These are phyloP conservation scores for Magnaporthales sp. DNA, from an alignment of 2,329 filamentous ascomycete species.

Conservation along the genomic window DNA sequence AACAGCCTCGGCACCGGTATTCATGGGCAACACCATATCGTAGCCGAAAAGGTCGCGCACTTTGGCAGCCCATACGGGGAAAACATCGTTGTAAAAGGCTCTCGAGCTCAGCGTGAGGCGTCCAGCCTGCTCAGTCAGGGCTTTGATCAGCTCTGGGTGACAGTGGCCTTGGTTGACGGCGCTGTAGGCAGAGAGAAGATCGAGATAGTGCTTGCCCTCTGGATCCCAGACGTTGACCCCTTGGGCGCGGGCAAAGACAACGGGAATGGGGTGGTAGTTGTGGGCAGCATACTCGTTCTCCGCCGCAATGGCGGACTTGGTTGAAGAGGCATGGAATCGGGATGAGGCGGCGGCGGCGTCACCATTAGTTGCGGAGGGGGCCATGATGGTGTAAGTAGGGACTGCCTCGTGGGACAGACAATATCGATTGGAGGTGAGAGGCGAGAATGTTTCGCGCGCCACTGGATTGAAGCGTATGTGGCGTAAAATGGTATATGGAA, in stretches of 20 bases:
- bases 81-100: slow-evolving; percentile 97
- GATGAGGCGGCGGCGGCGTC: slow-evolving; percentile 22
- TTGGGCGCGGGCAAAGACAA: slow-evolving; percentile 80
- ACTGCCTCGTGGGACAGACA: neutral
- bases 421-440: neutral
- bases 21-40: slow-evolving; percentile 98
- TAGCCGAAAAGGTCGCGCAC: slow-evolving; percentile 84
- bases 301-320: slow-evolving; percentile 66
- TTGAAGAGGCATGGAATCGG: slow-evolving; percentile 67
- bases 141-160: slow-evolving; percentile 90
- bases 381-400: slow-evolving; percentile 30
- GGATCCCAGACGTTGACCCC: slow-evolving; percentile 95
- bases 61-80: slow-evolving; percentile 90
- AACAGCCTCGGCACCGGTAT: slow-evolving; percentile 92
- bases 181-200: slow-evolving; percentile 96
- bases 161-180: slow-evolving; percentile 98
- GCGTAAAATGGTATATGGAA: neutral
- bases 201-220: slow-evolving; percentile 89
- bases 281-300: slow-evolving; percentile 87
- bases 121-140: slow-evolving; percentile 79
- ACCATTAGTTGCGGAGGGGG: slow-evolving; percentile 29
- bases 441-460: neutral
- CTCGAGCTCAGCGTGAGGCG: slow-evolving; percentile 86
- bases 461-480: neutral
- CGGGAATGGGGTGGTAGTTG: slow-evolving; percentile 96